Conservation (phyloP, 2,329 filamentous ascomycete species). For the Blastomyces parvus region DNA sequence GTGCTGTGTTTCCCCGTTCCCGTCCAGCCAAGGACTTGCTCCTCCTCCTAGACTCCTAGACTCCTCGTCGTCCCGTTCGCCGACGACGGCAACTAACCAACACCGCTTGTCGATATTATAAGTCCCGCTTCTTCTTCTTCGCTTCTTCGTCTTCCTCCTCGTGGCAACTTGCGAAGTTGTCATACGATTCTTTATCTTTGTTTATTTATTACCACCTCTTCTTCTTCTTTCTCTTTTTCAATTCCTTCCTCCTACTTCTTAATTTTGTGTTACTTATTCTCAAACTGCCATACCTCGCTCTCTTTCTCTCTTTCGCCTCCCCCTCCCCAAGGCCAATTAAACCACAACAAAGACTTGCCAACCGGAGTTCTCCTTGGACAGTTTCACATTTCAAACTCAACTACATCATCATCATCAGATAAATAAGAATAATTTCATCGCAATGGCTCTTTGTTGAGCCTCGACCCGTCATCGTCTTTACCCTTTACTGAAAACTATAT, state of each 20-base stretch:
- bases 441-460: neutral
- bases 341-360: neutral
- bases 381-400: constrained; percentile 1
- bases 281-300: neutral
- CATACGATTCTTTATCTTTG: constrained; percentile 1
- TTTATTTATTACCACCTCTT: neutral
- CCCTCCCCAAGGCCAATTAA: neutral
- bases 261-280: neutral
- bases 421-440: constrained; percentile 8
- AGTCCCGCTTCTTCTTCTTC: constrained; percentile 7
- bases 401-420: neutral
- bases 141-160: neutral
- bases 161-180: neutral
- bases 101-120: constrained; percentile 1
- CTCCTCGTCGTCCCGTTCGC: neutral
- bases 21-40: neutral
- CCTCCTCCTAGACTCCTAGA: neutral
- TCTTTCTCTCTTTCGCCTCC: too few species aligned
- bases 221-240: neutral
- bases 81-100: neutral
- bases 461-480: neutral
- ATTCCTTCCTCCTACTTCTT: neutral
- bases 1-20: neutral
- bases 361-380: neutral
- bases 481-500: neutral